phyloP scores from a whole-genome alignment of 768 basidiomycete genomes.

The Lentinula edodes region DNA sequence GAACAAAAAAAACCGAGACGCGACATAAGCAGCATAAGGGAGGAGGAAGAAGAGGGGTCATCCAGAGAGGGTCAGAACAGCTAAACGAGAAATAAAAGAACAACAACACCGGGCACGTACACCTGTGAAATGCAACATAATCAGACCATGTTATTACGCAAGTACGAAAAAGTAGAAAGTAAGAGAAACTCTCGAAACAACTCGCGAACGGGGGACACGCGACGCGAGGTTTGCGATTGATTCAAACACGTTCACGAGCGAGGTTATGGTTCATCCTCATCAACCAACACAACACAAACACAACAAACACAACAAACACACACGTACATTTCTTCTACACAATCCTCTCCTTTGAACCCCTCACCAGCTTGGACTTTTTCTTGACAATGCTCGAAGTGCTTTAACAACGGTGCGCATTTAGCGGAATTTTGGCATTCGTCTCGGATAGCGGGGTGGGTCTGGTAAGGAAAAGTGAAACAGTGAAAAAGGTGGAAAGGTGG shows the following conservation, averaged over 20 bases:
- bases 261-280: too few relatives aligned
- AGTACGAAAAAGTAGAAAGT: conserved; percentile 15
- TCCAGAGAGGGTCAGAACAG: not conserved
- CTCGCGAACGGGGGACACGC: too few relatives aligned
- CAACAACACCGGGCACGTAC: conserved; percentile 17
- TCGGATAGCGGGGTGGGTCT: conserved; percentile 67
- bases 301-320: too few relatives aligned
- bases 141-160: conserved; percentile 6
- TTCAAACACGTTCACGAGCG: too few relatives aligned
- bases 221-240: too few relatives aligned
- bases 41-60: not conserved
- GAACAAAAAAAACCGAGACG: too few relatives aligned
- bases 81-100: conserved; percentile 11
- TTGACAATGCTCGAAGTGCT: conserved; percentile 88
- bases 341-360: conserved; percentile 88
- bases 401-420: conserved; percentile 62
- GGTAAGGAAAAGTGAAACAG: not conserved
- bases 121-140: conserved; percentile 16
- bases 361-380: conserved; percentile 80
- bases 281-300: conserved; percentile 15
- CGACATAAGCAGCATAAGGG: too few relatives aligned
- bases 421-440: conserved; percentile 68
- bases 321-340: conserved; percentile 81
- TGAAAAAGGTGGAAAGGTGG: not conserved
- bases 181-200: too few relatives aligned